Conservation (phyloP, 2,329 filamentous ascomycete species). For the Teratosphaeria destructans region DNA sequence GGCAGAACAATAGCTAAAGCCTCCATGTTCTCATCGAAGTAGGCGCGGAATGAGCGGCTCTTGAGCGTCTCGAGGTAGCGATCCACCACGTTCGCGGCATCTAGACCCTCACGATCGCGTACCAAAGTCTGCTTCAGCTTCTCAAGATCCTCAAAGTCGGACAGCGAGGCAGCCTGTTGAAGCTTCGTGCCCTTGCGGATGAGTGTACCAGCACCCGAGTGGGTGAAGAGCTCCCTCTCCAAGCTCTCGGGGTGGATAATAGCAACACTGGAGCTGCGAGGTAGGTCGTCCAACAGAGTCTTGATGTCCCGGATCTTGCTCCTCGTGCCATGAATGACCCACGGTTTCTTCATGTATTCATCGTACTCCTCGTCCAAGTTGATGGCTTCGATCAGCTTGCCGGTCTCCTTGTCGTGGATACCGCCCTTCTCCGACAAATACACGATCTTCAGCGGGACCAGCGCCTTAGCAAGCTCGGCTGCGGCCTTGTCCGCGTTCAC, state of each 20-base stretch:
- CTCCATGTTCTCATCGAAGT: constrained; percentile 90
- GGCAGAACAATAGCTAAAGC: constrained; percentile 83
- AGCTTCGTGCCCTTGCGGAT: constrained; percentile 90
- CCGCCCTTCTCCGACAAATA: constrained; percentile 98
- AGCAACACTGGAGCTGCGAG: constrained; percentile 84
- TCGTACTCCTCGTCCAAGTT: constrained; percentile 97
- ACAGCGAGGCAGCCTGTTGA: constrained; percentile 58
- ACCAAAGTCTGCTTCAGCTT: constrained; percentile 75
- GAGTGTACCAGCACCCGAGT: constrained; percentile 86
- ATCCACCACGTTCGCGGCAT: constrained; percentile 74
- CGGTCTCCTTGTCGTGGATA: constrained; percentile 84
- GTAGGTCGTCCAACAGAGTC: constrained; percentile 78
- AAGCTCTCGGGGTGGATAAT: constrained; percentile 95
- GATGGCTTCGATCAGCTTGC: constrained; percentile 91
- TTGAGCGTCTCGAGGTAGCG: constrained; percentile 73
- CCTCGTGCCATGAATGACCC: constrained; percentile 89
- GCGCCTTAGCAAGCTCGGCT: constrained; percentile 75
- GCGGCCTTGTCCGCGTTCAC: constrained; percentile 97
- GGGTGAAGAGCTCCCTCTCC: constrained; percentile 93
- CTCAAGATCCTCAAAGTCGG: constrained; percentile 64
- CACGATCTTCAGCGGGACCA: constrained; percentile 93
- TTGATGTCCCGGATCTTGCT: constrained; percentile 98
- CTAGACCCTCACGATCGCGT: constrained; percentile 68
- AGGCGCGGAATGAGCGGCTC: constrained; percentile 74
- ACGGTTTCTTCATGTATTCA: constrained; percentile 81